Evolutionary conservation across 2,329 filamentous ascomycete genomes (phyloP), one percentile per base, ranked within the genome.

Genomic region (Delphinella strobiligena): DNA sequence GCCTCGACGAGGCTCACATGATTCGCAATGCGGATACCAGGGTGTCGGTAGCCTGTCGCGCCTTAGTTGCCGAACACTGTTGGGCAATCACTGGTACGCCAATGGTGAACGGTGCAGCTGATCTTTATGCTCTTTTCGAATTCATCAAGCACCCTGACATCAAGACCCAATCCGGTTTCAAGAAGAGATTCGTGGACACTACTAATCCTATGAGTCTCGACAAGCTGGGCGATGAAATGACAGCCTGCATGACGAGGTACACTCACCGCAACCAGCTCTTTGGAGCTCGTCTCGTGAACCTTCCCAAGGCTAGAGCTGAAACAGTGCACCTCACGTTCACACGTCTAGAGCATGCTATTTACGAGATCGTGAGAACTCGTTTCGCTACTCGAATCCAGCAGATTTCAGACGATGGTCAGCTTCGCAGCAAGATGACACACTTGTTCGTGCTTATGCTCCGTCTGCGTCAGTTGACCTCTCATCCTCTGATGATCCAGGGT

Each of bases 1-100:
- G 78, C 1, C 55, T 78, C 0, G 74, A 78, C 34, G 74, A 78
- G 47, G 72, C 67, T 0, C 73, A 77, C 36, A 48, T 48, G 0
- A 74, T 78, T 44, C 76, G 75, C 44, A 76, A 74, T 19, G 54
- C 63, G 4, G 41, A 41, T 0, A 48, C 52, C 1, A 52, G 55
- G 3, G 70, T 64, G 0, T 65, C 61, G 1, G 51, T 67, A 27
- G 67, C 68, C 3, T 70, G 65, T 43, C 60, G 62, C 2, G 59
- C 53, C 1, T 45, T 69, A 2, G 55, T 55, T 36, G 58, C 60
- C 0, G 36, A 51, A 0, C 56, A 64, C 42, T 53, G 54, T 17
- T 68, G 65, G 64, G 59, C 61, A 1, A 46, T 68, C 4, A 61
- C 59, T 12, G 66, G 63, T 2, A 67, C 63, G 0, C 63, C 64